Conservation (phyloP, 768 basidiomycete genomes). For the Mrakia frigida region DNA sequence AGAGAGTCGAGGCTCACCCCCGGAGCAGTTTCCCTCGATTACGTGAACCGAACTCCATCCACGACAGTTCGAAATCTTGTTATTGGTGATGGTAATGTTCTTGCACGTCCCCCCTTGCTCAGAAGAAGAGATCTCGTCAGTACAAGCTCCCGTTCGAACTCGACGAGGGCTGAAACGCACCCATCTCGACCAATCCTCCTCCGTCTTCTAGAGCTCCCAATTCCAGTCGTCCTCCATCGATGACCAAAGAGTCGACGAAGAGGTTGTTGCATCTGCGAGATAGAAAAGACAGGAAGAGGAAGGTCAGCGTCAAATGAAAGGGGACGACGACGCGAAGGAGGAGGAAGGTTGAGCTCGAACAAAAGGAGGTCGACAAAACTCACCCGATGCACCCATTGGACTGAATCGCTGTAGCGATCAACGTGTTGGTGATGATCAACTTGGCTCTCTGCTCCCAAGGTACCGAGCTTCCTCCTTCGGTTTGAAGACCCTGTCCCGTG, state of each 20-base stretch:
- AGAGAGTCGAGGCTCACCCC: not conserved
- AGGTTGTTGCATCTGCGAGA: conserved; percentile 20
- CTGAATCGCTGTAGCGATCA: conserved; percentile 8
- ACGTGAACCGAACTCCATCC: not conserved
- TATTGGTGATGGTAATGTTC: not conserved
- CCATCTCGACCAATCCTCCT: conserved; percentile 14
- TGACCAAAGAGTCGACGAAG: not conserved
- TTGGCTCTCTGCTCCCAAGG: not conserved
- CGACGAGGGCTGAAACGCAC: not conserved
- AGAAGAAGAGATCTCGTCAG: too few relatives aligned
- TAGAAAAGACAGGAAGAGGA: not conserved
- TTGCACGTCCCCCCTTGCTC: not conserved
- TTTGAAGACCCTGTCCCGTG: conserved; percentile 14
- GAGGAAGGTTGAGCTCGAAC: not conserved
- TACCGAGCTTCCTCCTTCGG: not conserved
- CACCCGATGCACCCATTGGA: conserved; percentile 1
- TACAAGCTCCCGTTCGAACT: conserved; percentile 8
- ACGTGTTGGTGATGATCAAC: not conserved
- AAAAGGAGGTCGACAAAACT: not conserved
- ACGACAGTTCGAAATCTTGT: not conserved
- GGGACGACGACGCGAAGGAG: not conserved
- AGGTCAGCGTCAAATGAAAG: not conserved
- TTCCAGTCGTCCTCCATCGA: not conserved
- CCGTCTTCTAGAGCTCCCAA: conserved; percentile 2
- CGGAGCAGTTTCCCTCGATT: conserved; percentile 17